Evolutionary conservation across 2,329 filamentous ascomycete species (phyloP), one percentile per base, ranked within the genome.

Genomic region (Paecilomyces dactylethromorphus): DNA sequence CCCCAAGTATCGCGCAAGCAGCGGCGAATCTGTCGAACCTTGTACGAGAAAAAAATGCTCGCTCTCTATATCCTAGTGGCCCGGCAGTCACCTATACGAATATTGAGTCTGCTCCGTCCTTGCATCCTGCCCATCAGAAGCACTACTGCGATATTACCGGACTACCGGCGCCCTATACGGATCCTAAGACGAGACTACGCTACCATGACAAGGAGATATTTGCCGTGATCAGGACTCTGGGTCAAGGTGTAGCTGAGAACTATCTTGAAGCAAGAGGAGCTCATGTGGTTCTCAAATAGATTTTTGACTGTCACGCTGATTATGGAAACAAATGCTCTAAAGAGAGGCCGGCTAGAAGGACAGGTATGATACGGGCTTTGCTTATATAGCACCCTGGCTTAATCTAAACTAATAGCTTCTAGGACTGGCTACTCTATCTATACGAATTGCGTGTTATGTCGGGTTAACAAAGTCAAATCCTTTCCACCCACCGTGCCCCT

Each of bases 61-160:
- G 72, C 21, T 70, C 74, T 11, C 72, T 67, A 49, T 69, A 75
- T n/a, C 73, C 77, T 1, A 78, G 79, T 6, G 88, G 87, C 0
- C 90, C 89, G 0, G 84, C 83, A 32, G 89, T 89, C 32, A 97
- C 94, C 1, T 99, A 97, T 74, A 96, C 91, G 6, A 97, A 97
- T 71, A 95, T 99, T 63, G 94, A 97, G 74, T 92, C 91, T 54
- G 93, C 94, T 2, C 94, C 94, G 45, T 94, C 90, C 59, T 79
- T 97, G 67, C 84, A 85, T 68, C 83, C 85, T 6, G 88, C 88
- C 55, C 89, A 91, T 65, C 85, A 90, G 70, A 92, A 88, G 75
- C 90, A 89, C 68, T 99, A 97, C 76, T 99, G 94, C 79, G 95
- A 99, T 74, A 84, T 99, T 67, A 99, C 94, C 1, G 95, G 94